Evolutionary conservation across 768 basidiomycete genomes (phyloP).

Genomic region (Thelephora aurantiotincta): DNA sequence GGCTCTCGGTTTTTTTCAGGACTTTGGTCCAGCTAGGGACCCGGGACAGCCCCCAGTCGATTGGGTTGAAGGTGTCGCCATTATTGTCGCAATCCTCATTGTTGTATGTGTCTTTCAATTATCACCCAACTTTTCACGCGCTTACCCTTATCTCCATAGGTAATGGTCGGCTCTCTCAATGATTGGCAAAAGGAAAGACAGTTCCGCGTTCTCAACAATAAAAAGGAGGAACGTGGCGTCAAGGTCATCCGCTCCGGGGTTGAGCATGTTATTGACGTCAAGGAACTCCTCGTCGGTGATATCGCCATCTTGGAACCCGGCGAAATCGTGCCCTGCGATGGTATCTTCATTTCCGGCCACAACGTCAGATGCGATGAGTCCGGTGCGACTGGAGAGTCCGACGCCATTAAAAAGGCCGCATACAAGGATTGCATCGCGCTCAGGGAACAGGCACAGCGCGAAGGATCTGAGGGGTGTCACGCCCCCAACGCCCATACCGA

Average conservation of each 20-base stretch:
- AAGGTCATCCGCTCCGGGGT: constrained; percentile 36
- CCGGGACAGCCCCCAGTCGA: constrained; percentile 65
- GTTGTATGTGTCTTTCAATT: constrained; percentile 38
- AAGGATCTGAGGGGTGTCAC: constrained; percentile 16
- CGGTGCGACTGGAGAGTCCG: constrained; percentile 92
- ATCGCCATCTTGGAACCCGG: constrained; percentile 87
- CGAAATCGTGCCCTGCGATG: constrained; percentile 93
- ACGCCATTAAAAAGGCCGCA: constrained; percentile 79
- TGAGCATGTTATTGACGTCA: constrained; percentile 16
- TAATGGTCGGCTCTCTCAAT: constrained; percentile 85
- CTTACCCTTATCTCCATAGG: constrained; percentile 25
- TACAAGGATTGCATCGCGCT: constrained; percentile 52
- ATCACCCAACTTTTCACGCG: neutral
- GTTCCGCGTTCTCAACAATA: constrained; percentile 82
- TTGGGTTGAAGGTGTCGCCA: constrained; percentile 92
- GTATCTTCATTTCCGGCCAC: constrained; percentile 84
- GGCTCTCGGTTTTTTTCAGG: constrained; percentile 88
- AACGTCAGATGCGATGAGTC: constrained; percentile 94
- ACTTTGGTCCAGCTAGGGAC: constrained; percentile 61
- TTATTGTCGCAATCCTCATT: constrained; percentile 61
- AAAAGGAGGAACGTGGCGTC: constrained; percentile 88
- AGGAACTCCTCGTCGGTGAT: constrained; percentile 92
- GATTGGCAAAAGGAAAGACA: constrained; percentile 99
- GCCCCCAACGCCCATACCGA: constrained; percentile 47
- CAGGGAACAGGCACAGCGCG: constrained; percentile 10